A percentile compares a stretch with the other conserved stretches of the same genome.
Evolutionary conservation across 2,329 filamentous ascomycete genomes (phyloP).

Genomic region (Cephalotrichum gorgonifer): DNA sequence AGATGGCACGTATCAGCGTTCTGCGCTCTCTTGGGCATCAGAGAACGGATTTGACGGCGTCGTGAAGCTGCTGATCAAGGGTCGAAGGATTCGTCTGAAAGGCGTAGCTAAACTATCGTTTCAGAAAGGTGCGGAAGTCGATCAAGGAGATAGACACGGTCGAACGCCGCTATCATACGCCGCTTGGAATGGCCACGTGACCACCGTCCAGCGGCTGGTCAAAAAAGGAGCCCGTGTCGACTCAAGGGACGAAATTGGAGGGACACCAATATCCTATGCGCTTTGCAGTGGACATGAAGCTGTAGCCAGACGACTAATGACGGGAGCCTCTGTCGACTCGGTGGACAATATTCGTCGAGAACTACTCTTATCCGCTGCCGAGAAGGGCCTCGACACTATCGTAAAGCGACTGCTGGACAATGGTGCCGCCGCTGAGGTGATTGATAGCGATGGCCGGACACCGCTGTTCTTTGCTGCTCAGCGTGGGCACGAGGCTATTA

Average conservation of each 20-base stretch:
- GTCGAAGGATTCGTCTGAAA: conserved; percentile 1
- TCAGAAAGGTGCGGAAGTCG: not conserved
- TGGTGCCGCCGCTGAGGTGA: not conserved
- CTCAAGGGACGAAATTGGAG: not conserved
- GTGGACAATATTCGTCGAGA: not conserved
- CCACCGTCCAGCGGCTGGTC: not conserved
- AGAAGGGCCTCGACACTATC: not conserved
- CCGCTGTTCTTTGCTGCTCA: not conserved
- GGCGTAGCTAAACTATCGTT: not conserved
- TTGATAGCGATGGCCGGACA: not conserved
- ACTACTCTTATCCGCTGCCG: not conserved
- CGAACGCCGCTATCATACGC: conserved; percentile 2
- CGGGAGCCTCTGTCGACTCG: too few species aligned
- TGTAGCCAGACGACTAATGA: not conserved
- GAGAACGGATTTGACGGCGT: not conserved
- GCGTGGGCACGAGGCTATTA: not conserved
- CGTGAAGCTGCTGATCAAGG: conserved; percentile 3
- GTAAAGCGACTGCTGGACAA: not conserved
- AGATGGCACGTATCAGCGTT: not conserved
- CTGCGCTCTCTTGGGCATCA: not conserved
- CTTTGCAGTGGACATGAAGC: not conserved
- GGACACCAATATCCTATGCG: too few species aligned
- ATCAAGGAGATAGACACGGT: not conserved
- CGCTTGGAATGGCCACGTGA: not conserved
- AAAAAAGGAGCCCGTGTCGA: not conserved